These are phyloP conservation scores for Trichoderma sp. DNA, from an alignment of 2,329 filamentous ascomycete genomes.

Conservation along the genomic window DNA sequence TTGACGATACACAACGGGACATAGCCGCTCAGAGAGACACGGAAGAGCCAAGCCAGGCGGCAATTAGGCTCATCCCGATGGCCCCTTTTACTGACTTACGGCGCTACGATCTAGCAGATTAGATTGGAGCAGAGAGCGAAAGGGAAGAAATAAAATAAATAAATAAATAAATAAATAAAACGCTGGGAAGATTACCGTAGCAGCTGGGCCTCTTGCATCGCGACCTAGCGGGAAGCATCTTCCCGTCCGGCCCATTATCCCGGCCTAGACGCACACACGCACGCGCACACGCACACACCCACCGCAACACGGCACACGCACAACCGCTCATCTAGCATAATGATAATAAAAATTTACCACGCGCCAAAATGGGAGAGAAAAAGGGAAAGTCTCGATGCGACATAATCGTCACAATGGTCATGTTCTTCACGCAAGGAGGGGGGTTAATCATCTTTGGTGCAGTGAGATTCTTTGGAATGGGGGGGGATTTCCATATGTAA, in stretches of 20 bases:
- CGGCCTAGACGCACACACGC: slow-evolving; percentile 10
- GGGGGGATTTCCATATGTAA: not conserved
- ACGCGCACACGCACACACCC: not conserved
- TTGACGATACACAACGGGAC: not conserved
- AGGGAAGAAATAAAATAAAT: not conserved
- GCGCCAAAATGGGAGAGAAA: not conserved
- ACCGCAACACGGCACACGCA: slow-evolving; percentile 4
- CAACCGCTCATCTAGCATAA: not conserved
- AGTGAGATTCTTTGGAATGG: not conserved
- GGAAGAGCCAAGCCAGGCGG: not conserved
- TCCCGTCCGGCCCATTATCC: slow-evolving; percentile 21
- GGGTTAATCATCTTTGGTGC: not conserved
- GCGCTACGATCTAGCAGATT: not conserved
- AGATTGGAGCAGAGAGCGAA: not conserved
- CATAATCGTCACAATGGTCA: not conserved
- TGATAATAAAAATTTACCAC: not conserved
- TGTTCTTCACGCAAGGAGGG: not conserved
- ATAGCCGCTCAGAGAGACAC: slow-evolving; percentile 5
- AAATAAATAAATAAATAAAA: not conserved
- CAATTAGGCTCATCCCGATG: not conserved
- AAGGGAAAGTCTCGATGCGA: not conserved
- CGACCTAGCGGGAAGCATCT: slow-evolving; percentile 17
- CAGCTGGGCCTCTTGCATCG: slow-evolving; percentile 1
- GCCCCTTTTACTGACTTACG: not conserved
- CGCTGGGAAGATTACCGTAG: not conserved